Evolutionary conservation across 225 moss, liverwort and hornwort species (phyloP), one percentile per base, ranked within the genome.

Genomic region (Marchantia polymorpha): DNA sequence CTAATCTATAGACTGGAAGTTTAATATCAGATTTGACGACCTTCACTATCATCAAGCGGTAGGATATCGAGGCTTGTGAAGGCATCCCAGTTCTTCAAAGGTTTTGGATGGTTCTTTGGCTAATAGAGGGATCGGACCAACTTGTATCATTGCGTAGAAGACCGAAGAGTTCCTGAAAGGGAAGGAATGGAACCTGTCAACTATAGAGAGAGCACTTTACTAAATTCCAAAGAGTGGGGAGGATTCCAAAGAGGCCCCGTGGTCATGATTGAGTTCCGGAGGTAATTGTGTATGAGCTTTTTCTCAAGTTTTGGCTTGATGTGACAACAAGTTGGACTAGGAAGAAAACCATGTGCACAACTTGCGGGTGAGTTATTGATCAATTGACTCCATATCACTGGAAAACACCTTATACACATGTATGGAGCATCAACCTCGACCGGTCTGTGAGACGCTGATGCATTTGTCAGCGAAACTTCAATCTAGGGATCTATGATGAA

Each of bases 181-280:
- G 49, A 92, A 89, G 72, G 76, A 87, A 48, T 97, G 96, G 96
- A 86, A 74, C 10, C 86, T 84, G 59, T 81, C 87, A 30, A 97
- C 89, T 13, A 55, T 93, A 3, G 89, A 92, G 76, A 23, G 80
- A 46, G 91, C 94, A 59, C 84, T 93, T 11, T 77, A 73, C 67
- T 81, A 82, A 23, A 80, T 97, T 16, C 81, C 84, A 60, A 81
- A 63, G 46, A 92, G 94, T 75, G 82, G 82, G 46, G 89, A 87
- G 4, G 89, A n/a, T n/a, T n/a, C n/a, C n/a, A n/a, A n/a, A n/a
- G 86, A 69, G 96, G 94, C 7, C 96, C 94, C 0, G 96, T 94
- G 25, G 96, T 94, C 58, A 97, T 97, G 96, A 91, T 97, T 55
- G 89, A 97, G 82, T 97, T 94, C 80, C 92, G 96, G 0, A 90